A percentile compares a stretch with the other conserved stretches of the same genome.
phyloP scores from a whole-genome alignment of 148 eudicot species.

The Chenopodium quinoa region DNA sequence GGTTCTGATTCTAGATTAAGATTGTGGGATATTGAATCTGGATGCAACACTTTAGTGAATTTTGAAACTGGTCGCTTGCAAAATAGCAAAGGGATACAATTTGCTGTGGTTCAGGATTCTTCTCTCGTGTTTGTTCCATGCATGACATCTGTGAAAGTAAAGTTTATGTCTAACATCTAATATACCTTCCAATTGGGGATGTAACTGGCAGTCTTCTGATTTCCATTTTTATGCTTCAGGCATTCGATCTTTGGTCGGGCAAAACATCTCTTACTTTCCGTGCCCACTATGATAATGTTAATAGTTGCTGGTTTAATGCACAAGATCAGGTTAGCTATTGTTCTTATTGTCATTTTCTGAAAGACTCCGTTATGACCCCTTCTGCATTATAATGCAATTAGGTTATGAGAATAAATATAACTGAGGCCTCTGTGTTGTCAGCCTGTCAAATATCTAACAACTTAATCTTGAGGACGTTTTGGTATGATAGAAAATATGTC shows the following conservation, averaged over 20 bases:
- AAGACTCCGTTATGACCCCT: neutral
- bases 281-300: slow-evolving; percentile 86
- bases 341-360: neutral
- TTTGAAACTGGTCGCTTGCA: slow-evolving; percentile 85
- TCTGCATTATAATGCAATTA: neutral
- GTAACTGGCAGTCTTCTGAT: neutral
- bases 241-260: slow-evolving; percentile 88
- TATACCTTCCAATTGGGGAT: neutral
- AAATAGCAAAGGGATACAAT: slow-evolving; percentile 66
- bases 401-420: neutral
- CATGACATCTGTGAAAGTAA: slow-evolving; percentile 82
- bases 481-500: neutral
- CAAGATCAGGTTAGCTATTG: slow-evolving; percentile 67
- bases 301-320: slow-evolving; percentile 74
- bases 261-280: slow-evolving; percentile 53
- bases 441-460: neutral
- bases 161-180: neutral
- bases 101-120: slow-evolving; percentile 73
- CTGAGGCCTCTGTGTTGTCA: neutral
- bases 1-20: slow-evolving; percentile 97
- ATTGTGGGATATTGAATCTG: slow-evolving; percentile 91
- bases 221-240: slow-evolving; percentile 37
- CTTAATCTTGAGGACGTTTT: neutral
- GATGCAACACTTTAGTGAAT: slow-evolving; percentile 90
- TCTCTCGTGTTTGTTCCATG: slow-evolving; percentile 84